These are phyloP conservation scores for Psophocarpus tetragonolobus DNA, from an alignment of 306 rosid species.

Conservation along the genomic window DNA sequence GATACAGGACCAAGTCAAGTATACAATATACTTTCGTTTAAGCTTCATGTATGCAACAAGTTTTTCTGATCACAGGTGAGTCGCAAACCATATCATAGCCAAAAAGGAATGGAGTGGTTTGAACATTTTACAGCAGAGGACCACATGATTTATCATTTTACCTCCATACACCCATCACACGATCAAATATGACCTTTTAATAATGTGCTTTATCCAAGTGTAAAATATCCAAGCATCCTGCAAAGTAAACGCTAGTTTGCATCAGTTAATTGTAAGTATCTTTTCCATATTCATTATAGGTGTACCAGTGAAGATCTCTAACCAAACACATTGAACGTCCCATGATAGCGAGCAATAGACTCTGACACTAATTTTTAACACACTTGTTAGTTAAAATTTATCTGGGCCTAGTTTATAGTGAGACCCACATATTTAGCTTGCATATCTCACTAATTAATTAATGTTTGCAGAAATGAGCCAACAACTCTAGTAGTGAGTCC, in stretches of 20 bases:
- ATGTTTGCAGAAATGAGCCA: not conserved
- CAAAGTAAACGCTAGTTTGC: constrained; percentile 10
- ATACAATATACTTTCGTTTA: not conserved
- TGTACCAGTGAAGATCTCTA: not conserved
- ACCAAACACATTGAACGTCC: not conserved
- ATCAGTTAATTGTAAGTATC: constrained; percentile 18
- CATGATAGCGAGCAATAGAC: not conserved
- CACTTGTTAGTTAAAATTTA: not conserved
- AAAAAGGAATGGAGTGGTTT: constrained; percentile 22
- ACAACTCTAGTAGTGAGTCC: not conserved
- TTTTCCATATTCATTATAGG: not conserved
- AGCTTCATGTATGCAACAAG: constrained; percentile 33
- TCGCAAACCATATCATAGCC: constrained; percentile 25
- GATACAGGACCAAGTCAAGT: constrained; percentile 1
- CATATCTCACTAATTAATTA: not conserved
- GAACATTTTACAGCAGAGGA: constrained; percentile 24
- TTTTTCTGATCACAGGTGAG: constrained; percentile 5
- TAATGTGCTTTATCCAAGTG: constrained; percentile 37
- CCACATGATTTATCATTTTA: not conserved
- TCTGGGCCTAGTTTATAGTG: not conserved
- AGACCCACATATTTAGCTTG: not conserved
- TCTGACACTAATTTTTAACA: not conserved
- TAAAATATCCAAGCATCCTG: constrained; percentile 54
- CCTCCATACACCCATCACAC: constrained; percentile 6
- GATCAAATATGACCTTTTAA: constrained; percentile 4